These are phyloP conservation scores for Symbiodinium natans DNA, from an alignment of 73 alveolate species.

Conservation along the genomic window DNA sequence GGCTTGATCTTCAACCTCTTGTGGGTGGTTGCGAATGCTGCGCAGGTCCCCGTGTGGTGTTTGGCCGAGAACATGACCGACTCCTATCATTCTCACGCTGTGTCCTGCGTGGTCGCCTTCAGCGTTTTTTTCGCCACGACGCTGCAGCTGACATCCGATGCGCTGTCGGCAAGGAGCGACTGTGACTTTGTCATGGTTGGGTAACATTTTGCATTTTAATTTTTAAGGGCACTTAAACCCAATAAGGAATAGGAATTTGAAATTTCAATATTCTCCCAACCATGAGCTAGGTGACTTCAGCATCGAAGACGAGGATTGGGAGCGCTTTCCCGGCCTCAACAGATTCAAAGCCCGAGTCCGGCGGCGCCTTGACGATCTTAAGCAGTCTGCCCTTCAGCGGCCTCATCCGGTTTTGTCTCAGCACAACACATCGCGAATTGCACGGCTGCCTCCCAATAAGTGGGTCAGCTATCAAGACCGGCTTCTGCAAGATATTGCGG, in stretches of 20 bases:
- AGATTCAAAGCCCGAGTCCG: neutral
- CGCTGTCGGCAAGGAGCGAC: constrained; percentile 7
- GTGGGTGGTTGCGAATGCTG: constrained; percentile 69
- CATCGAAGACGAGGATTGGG: neutral
- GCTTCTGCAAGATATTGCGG: constrained; percentile 24
- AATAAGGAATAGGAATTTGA: too few species aligned
- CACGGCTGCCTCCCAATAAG: neutral
- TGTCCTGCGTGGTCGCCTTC: constrained; percentile 38
- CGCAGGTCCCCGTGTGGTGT: constrained; percentile 69
- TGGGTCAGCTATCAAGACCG: neutral
- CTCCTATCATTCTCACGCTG: neutral
- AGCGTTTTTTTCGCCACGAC: constrained; percentile 25
- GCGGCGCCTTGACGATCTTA: neutral
- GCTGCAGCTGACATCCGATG: constrained; percentile 42
- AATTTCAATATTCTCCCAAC: too few species aligned
- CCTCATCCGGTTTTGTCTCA: neutral
- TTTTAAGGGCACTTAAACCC: too few species aligned
- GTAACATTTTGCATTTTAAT: too few species aligned
- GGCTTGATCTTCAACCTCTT: constrained; percentile 65
- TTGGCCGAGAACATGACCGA: neutral
- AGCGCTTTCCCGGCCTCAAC: neutral
- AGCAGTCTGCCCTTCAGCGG: neutral
- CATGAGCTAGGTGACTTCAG: too few species aligned
- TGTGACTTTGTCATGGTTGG: constrained; percentile 42
- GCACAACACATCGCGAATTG: neutral